phyloP scores from a whole-genome alignment of 768 basidiomycete species.

The Dentipellis sp. region DNA sequence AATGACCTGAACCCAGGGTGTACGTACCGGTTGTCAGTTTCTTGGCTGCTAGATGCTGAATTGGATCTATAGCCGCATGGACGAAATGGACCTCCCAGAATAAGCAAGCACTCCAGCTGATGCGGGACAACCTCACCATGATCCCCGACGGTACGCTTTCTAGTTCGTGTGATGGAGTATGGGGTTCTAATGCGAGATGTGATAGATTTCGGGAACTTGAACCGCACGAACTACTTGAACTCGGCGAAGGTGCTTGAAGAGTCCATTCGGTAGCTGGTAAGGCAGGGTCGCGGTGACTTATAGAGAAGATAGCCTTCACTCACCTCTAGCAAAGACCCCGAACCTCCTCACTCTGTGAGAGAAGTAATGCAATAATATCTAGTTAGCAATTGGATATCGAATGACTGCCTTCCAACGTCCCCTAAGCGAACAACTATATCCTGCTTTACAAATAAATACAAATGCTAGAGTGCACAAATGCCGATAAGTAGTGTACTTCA shows the following conservation, averaged over 20 bases:
- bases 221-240: neutral
- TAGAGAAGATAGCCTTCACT: no score
- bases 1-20: constrained; percentile 47
- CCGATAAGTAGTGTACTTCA: no score
- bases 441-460: no score
- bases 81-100: neutral
- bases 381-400: no score
- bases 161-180: neutral
- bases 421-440: no score
- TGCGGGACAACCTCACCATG: neutral
- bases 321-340: no score
- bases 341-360: no score
- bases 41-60: neutral
- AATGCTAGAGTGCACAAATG: no score
- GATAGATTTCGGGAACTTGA: neutral
- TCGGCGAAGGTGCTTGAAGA: neutral
- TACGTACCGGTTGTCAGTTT: constrained; percentile 18
- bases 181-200: neutral
- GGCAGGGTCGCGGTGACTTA: no score
- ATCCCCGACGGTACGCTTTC: neutral
- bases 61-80: neutral
- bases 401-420: no score
- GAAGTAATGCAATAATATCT: no score
- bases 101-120: neutral
- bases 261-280: neutral